phyloP scores from a whole-genome alignment of 805 yeast species.

The Myxozyma mucilagina region DNA sequence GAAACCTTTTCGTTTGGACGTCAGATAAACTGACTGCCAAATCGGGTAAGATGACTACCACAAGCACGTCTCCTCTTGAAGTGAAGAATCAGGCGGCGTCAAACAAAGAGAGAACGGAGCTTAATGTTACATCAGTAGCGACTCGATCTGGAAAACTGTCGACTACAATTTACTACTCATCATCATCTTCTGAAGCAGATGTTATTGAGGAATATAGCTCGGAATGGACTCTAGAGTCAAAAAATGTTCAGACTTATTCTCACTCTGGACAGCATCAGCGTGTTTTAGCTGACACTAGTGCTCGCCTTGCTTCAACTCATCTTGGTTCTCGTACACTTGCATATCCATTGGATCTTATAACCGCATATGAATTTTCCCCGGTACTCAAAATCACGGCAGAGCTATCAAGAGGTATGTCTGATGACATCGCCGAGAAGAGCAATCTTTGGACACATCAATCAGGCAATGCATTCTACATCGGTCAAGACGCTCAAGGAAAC shows the following conservation, averaged over 20 bases:
- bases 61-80: slow-evolving; percentile 1
- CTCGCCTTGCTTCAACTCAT: background rate
- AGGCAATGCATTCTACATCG: slow-evolving; percentile 23
- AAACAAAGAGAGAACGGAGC: background rate
- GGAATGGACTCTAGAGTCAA: slow-evolving; percentile 2
- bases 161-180: background rate
- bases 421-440: background rate
- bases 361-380: slow-evolving; percentile 19
- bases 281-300: slow-evolving; percentile 5
- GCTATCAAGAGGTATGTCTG: slow-evolving; percentile 11
- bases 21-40: slow-evolving; percentile 10
- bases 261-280: slow-evolving; percentile 17
- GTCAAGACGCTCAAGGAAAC: slow-evolving; percentile 15
- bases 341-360: slow-evolving; percentile 21
- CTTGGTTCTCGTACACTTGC: slow-evolving; percentile 10
- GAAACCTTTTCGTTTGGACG: slow-evolving; percentile 23
- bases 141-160: slow-evolving; percentile 1
- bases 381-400: slow-evolving; percentile 18
- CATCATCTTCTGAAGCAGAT: background rate
- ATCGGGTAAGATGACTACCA: slow-evolving; percentile 9
- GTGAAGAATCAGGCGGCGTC: background rate
- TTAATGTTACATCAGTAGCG: slow-evolving; percentile 24
- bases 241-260: slow-evolving; percentile 11
- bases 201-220: background rate
- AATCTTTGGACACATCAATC: slow-evolving; percentile 27